A percentile compares a stretch with the other conserved stretches of the same genome.
Evolutionary conservation across 768 basidiomycete genomes (phyloP).

Genomic region (Boletus pseudo-olivaceus): DNA sequence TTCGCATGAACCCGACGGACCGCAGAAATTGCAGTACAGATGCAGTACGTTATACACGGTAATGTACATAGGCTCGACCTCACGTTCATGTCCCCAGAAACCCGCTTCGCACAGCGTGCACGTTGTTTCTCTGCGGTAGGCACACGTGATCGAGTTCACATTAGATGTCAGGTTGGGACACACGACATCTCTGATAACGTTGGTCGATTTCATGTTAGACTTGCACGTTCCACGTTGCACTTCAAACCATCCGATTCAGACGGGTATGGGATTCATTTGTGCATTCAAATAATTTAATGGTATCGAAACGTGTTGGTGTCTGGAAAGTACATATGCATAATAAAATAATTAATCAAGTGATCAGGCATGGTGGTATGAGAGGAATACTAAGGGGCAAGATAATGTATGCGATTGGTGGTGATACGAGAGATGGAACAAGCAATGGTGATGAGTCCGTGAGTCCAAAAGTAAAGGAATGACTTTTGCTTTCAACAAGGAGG

Average conservation of each 20-base stretch:
- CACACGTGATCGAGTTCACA: too few species aligned
- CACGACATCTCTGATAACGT: too few species aligned
- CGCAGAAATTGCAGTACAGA: too few species aligned
- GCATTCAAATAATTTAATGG: neutral
- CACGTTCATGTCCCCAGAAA: too few species aligned
- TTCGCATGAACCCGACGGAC: too few species aligned
- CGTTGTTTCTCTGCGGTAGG: too few species aligned
- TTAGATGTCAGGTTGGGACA: too few species aligned
- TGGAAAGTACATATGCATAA: neutral
- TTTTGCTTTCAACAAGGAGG: neutral
- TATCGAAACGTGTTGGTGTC: neutral
- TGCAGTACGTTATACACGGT: too few species aligned
- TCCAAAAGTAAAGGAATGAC: conserved; percentile 8
- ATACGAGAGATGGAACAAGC: neutral
- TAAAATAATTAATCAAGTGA: conserved; percentile 5
- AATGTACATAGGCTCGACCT: too few species aligned
- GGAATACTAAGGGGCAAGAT: neutral
- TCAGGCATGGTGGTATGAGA: neutral
- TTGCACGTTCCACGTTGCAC: neutral
- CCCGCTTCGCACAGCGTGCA: too few species aligned
- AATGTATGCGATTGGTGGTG: neutral
- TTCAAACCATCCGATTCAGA: neutral
- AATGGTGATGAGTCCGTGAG: neutral
- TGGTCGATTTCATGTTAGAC: too few species aligned
- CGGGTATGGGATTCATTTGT: neutral